Evolutionary conservation across 305 asterid species (phyloP), one percentile per base, ranked within the genome.

Genomic region (Fraxinus dipetala): DNA sequence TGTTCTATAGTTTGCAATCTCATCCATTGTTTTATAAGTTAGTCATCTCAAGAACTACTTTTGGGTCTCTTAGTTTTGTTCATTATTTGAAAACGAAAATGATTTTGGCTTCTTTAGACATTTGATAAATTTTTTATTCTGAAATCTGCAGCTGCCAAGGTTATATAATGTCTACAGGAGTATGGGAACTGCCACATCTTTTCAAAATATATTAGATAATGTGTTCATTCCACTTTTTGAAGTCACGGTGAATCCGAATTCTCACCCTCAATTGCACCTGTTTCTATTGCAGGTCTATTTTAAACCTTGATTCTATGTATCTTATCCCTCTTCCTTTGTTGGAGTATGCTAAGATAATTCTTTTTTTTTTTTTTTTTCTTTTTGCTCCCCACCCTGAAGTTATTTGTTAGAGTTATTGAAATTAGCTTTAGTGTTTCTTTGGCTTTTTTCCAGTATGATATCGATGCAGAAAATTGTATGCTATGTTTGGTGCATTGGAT

Each of bases 151-250:
- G 98, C 93, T 95, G 87, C 98, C 98, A 77, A 91, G 92, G 88
- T 85, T 95, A 73, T 95, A 95, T 92, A 95, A 92, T 83, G 88
- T 95, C 85, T 95, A 95, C 95, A 90, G 91, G 80, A 85, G 97
- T 85, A 95, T 95, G 98, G 98, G 98, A 84, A 95, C 98, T 77
- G 96, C 89, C 65, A 95, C 95, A 79, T 93, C 98, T 83, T 95
- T 95, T 76, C 98, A 95, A 90, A 95, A 90, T 79, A 93, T 95
- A 85, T 87, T 95, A 18, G 98, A 95, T 81, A 95, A 95, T 84
- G 89, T 95, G 82, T 95, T 95, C 93, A 86, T 95, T 90, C 98
- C 98, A 73, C 97, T 95, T 78, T 95, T 95, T 84, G 96, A 95
- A 89, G 98, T 90, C 84, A 89, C 98, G 4, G 94, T 93, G 86